Evolutionary conservation across 2,329 filamentous ascomycete genomes (phyloP).

Genomic region (Diaporthe nobilis): DNA sequence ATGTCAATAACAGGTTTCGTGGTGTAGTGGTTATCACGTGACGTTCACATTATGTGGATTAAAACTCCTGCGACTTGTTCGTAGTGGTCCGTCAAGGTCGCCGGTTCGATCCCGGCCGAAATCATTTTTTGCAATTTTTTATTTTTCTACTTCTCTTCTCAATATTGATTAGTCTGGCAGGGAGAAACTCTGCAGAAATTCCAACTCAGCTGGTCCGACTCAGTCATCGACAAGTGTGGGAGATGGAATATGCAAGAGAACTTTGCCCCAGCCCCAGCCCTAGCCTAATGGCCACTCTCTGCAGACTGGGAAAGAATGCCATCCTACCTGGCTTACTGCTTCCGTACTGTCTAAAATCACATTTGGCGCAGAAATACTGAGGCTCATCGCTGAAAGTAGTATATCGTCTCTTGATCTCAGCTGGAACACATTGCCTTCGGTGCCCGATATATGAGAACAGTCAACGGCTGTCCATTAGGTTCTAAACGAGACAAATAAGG

Average conservation of each 20-base stretch:
- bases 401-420: background rate
- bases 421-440: background rate
- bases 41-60: background rate
- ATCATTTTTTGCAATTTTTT: background rate
- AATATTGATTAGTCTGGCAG: background rate
- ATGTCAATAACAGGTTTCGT: background rate
- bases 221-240: too few species aligned
- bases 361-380: background rate
- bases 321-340: background rate
- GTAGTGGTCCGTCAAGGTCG: constrained; percentile 13
- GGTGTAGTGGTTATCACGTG: constrained; percentile 28
- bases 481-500: background rate
- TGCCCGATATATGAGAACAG: background rate
- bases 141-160: background rate
- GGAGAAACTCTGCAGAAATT: background rate
- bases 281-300: background rate
- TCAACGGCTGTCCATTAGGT: background rate
- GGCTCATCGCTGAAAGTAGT: background rate
- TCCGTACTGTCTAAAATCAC: background rate
- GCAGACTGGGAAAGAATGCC: background rate
- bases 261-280: too few species aligned
- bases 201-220: too few species aligned
- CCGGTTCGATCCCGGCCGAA: constrained; percentile 30
- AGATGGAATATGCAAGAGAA: background rate
- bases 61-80: background rate